Percentiles rank a stretch among this genome's conserved stretches.
Conservation (phyloP, 768 basidiomycete species). For the Mycena filopes region DNA sequence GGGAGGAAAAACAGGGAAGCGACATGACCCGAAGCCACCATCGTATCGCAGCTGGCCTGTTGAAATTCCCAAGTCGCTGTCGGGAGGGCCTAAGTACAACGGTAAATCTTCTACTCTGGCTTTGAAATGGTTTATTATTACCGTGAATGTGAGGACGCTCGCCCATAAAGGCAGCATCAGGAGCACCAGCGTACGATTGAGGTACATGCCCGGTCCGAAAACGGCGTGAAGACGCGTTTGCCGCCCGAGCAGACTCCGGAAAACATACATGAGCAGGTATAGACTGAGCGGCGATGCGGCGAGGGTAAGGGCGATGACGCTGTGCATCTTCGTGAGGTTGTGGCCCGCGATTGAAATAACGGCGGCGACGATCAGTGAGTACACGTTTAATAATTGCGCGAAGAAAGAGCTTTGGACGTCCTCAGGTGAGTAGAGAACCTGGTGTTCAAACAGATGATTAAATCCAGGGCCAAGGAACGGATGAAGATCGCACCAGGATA, state of each 20-base stretch:
- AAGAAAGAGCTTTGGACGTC: slow-evolving; percentile 23
- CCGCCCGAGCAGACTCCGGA: slow-evolving; percentile 22
- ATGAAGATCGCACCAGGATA: no score
- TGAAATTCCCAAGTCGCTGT: slow-evolving; percentile 21
- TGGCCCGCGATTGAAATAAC: slow-evolving; percentile 17
- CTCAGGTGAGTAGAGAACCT: slow-evolving; percentile 27
- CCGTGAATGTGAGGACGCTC: slow-evolving; percentile 19
- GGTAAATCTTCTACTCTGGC: no score
- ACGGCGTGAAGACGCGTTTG: slow-evolving; percentile 24
- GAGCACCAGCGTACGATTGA: slow-evolving; percentile 26
- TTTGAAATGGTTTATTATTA: no score
- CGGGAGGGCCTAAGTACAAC: slow-evolving; percentile 11
- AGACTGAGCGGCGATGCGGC: slow-evolving; percentile 32
- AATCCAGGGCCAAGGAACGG: no score
- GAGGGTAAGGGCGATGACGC: slow-evolving; percentile 23
- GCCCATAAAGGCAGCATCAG: slow-evolving; percentile 28
- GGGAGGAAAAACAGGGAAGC: slow-evolving; percentile 29
- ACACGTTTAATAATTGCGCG: slow-evolving; percentile 31
- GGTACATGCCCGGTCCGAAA: slow-evolving; percentile 23
- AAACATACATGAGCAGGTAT: slow-evolving; percentile 31
- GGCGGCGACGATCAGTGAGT: slow-evolving; percentile 33
- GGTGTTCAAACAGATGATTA: no score
- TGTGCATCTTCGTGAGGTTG: slow-evolving; percentile 31
- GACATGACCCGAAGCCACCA: no score
- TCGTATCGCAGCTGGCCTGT: slow-evolving; percentile 31